Evolutionary conservation across 345 rosid genomes (phyloP), one percentile per base, ranked within the genome.

Genomic region (Aquilaria sinensis): DNA sequence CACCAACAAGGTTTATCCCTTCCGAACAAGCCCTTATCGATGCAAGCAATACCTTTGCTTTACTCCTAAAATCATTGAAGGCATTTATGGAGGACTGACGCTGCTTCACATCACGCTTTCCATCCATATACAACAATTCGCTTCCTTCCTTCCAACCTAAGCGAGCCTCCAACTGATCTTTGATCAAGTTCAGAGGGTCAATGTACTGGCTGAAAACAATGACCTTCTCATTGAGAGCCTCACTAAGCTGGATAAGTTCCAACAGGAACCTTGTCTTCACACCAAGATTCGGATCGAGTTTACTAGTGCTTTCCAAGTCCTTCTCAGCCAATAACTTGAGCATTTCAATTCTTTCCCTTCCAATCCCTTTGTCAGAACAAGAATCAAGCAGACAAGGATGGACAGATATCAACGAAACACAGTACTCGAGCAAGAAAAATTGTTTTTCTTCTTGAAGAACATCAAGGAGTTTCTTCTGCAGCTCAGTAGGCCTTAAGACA

Each of bases 1-100:
- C 95, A 16, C 95, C 95, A 1, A 87, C 84, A 1, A 90, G 79
- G 68, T 67, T 90, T 48, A 85, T 87, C 14, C 96, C 90, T 72
- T 85, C 92, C 4, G 79, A 79, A 63, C 92, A 90, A 12, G 96
- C 92, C 64, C 59, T 80, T 5, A 75, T 85, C 2, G 95, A 87
- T 56, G 95, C 95, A 57, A 87, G 78, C 67, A 90, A 16, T 54
- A 90, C 88, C 70, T 75, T 85, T 6, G 83, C 71, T 52, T 78
- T 68, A 45, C 81, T 82, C n/a, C 12, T 67, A 0, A 75, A 77
- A 57, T 84, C 69, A 14, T 87, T 87, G 60, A 90, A 87, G 10
- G 58, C 29, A 3, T 71, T 78, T 53, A 90, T 85, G 60, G 76
- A 52, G 7, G 61, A 29, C n/a, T 85, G 92, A 11, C 89, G 76